Evolutionary conservation across 2,329 filamentous ascomycete species (phyloP).

Genomic region (Talaromyces sp.): DNA sequence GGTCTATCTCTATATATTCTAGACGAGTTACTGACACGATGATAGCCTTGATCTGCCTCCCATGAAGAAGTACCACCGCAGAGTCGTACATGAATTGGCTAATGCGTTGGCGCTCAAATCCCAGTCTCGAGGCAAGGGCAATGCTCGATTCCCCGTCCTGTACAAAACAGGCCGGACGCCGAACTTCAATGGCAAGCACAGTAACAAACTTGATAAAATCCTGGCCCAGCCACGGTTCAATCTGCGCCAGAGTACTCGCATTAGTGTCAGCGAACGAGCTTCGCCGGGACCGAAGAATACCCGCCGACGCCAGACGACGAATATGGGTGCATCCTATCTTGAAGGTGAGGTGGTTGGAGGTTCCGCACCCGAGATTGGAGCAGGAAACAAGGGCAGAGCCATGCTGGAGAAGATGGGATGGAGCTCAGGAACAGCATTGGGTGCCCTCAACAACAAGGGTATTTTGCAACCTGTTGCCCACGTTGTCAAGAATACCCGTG

Average conservation of each 20-base stretch:
- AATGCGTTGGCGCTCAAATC: conserved; percentile 74
- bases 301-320: conserved; percentile 21
- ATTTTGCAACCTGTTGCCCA: conserved; percentile 83
- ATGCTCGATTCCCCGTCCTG: conserved; percentile 70
- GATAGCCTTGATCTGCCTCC: conserved; percentile 71
- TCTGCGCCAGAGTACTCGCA: conserved; percentile 21
- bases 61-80: conserved; percentile 75
- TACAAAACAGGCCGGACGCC: conserved; percentile 69
- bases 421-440: conserved; percentile 80
- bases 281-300: conserved; percentile 18
- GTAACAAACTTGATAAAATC: conserved; percentile 44
- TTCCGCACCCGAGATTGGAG: conserved; percentile 76
- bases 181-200: conserved; percentile 56
- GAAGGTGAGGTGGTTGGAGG: conserved; percentile 89
- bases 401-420: conserved; percentile 99
- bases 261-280: not conserved
- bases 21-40: conserved; percentile 8
- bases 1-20: not conserved
- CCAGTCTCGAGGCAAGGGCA: conserved; percentile 73
- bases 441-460: conserved; percentile 78
- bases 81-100: conserved; percentile 75
- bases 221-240: conserved; percentile 35
- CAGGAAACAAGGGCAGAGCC: conserved; percentile 75
- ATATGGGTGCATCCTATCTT: conserved; percentile 57
- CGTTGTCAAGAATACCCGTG: conserved; percentile 80